These are phyloP conservation scores for Sporisorium iseilematis-ciliati DNA, from an alignment of 1,284 basidiomycete genomes.

Conservation along the genomic window DNA sequence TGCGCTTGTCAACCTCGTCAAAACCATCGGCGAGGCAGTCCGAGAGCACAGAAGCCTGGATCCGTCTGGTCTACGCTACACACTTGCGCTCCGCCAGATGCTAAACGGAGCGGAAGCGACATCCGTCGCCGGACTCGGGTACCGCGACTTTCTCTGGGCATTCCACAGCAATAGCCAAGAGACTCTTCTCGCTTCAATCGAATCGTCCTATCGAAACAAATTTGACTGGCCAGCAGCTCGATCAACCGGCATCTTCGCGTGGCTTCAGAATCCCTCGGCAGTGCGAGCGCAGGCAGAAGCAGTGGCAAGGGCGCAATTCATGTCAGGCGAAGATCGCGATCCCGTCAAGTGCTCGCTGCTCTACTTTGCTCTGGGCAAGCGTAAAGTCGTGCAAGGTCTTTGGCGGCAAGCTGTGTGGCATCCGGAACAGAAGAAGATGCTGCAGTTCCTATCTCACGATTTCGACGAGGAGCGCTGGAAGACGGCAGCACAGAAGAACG, in stretches of 20 bases:
- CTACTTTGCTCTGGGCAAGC: constrained; percentile 94
- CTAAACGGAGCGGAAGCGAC: constrained; percentile 11
- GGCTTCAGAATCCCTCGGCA: constrained; percentile 79
- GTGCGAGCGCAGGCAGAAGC: constrained; percentile 79
- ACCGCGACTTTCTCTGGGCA: constrained; percentile 94
- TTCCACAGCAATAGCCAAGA: constrained; percentile 93
- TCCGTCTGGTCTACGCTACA: constrained; percentile 78
- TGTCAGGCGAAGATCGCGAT: constrained; percentile 77
- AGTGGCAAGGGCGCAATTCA: constrained; percentile 93
- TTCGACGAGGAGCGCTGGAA: constrained; percentile 88
- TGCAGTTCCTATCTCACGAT: constrained; percentile 92
- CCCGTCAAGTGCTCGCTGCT: constrained; percentile 89
- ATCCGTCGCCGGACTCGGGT: constrained; percentile 74
- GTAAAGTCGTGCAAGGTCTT: constrained; percentile 88
- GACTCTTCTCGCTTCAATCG: constrained; percentile 79
- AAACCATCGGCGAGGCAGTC: constrained; percentile 89
- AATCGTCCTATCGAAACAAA: constrained; percentile 80
- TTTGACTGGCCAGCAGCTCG: constrained; percentile 89
- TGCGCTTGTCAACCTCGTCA: constrained; percentile 82
- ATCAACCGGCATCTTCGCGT: constrained; percentile 85
- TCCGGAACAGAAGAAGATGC: constrained; percentile 87
- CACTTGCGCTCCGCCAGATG: constrained; percentile 43
- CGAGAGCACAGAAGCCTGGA: constrained; percentile 87
- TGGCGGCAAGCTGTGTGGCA: constrained; percentile 97
- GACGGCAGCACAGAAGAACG: constrained; percentile 95